phyloP scores from a whole-genome alignment of 345 rosid species.

The Lumnitzera littorea region DNA sequence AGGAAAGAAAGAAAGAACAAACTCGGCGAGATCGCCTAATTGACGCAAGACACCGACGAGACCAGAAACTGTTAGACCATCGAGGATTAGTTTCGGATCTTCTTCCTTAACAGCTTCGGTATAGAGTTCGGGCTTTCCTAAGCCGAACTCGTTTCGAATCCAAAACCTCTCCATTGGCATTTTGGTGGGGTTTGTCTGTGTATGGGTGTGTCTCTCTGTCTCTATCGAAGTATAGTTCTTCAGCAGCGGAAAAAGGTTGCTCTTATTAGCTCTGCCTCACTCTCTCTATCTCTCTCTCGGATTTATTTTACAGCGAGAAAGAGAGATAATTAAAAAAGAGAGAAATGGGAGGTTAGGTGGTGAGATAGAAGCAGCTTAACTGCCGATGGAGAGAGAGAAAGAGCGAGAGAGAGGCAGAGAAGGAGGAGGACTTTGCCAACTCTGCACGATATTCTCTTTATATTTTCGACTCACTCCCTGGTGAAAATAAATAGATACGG shows the following conservation, averaged over 20 bases:
- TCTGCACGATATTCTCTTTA: constrained; percentile 59
- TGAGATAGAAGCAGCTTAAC: constrained; percentile 73
- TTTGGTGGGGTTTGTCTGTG: neutral
- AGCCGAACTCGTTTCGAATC: constrained; percentile 61
- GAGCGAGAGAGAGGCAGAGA: constrained; percentile 10
- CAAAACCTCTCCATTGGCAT: constrained; percentile 75
- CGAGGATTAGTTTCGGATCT: constrained; percentile 76
- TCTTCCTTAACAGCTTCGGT: constrained; percentile 54
- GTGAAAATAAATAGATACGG: no score
- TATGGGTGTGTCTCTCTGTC: neutral
- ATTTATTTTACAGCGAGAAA: constrained; percentile 1
- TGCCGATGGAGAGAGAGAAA: constrained; percentile 21
- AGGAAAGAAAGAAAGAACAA: constrained; percentile 12
- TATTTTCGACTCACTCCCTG: no score
- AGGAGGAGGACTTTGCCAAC: constrained; percentile 56
- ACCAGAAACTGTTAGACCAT: constrained; percentile 72
- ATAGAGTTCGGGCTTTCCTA: constrained; percentile 50
- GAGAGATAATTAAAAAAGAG: neutral
- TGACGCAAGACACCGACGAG: constrained; percentile 97
- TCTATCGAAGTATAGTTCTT: no score
- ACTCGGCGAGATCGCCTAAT: constrained; percentile 98
- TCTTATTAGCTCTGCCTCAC: no score
- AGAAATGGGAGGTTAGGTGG: constrained; percentile 25
- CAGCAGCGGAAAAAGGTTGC: no score
- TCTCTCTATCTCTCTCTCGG: neutral